Conservation (phyloP, 2,329 filamentous ascomycete species). For the Beauveria varroae region DNA sequence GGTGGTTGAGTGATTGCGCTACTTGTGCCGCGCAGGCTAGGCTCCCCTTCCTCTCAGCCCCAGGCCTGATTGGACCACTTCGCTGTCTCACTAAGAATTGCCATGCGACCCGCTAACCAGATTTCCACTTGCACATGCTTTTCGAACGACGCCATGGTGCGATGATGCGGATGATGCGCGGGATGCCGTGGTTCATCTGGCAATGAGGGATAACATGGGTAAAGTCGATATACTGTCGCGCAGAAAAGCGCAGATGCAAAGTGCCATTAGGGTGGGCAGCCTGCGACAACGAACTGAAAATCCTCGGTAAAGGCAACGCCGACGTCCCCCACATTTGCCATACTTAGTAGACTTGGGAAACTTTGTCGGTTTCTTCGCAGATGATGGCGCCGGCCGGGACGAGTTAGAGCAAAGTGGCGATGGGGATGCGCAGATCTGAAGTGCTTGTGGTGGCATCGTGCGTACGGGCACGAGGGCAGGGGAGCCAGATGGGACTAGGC, state of each 20-base stretch:
- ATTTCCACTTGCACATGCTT: conserved; percentile 8
- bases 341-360: not conserved
- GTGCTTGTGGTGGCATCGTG: not conserved
- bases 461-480: not conserved
- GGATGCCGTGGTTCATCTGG: not conserved
- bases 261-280: no score
- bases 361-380: not conserved
- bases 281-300: not conserved
- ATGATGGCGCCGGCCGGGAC: not conserved
- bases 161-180: not conserved
- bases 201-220: no score
- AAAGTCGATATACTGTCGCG: no score
- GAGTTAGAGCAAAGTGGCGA: not conserved
- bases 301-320: not conserved
- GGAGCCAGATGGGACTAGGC: not conserved
- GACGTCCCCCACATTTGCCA: not conserved
- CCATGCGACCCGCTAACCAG: not conserved
- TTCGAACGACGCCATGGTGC: not conserved
- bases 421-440: not conserved
- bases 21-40: not conserved
- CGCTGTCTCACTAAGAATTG: not conserved
- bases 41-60: not conserved
- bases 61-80: not conserved
- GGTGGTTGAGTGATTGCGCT: no score
- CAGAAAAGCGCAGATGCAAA: no score